Base-by-base conservation (phyloP, 2,329 filamentous ascomycete species). In the Penicillium sp. region DNA sequence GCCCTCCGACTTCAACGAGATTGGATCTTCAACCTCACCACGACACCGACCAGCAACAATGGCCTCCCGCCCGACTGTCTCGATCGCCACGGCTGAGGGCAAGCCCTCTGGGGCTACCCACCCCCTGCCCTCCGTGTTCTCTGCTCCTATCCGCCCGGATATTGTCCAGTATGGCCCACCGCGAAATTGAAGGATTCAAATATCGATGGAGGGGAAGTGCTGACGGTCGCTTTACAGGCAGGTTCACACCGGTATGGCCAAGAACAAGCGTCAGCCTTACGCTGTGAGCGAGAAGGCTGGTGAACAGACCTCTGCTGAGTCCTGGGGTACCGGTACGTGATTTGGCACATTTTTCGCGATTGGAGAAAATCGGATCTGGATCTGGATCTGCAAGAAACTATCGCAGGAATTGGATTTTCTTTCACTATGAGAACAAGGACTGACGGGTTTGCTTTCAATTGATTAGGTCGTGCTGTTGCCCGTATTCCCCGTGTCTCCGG, bases 401-500 rank as follows among this genome's bases (percentile, higher is more conserved):
- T 43, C 35, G 42, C 36, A 16, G 36, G 35, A 2, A 3, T 16
- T 10, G 9, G 14, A 34, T 50, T 30, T 19, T 25, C 22, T 25
- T 45, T 36, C n/a, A 12, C 12, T 9, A 10, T 25, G 16, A 14
- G 25, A 49, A 18, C 40, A 25, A 35, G 31, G 45, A 36, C 43
- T 54, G 34, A 52, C 58, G 51, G 42, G 52, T 45, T 41, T 14
- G 44, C 39, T 50, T 44, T 39, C 13, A 35, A 35, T 52, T 41
- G 33, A 54, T 49, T 65, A 95, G 90, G 91, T 82, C 93, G 93
- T 80, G 93, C 93, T 78, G 93, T 99, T 73, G 95, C 93, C 77
- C 93, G 93, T 97, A 99, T 99, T 72, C 93, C 95, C 72, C 93
- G 93, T 96, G 93, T 99, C 77, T 97, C 93, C 75, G 93, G 93